These are phyloP conservation scores for Lactifluus volemus DNA, from an alignment of 768 basidiomycete species.

Conservation along the genomic window DNA sequence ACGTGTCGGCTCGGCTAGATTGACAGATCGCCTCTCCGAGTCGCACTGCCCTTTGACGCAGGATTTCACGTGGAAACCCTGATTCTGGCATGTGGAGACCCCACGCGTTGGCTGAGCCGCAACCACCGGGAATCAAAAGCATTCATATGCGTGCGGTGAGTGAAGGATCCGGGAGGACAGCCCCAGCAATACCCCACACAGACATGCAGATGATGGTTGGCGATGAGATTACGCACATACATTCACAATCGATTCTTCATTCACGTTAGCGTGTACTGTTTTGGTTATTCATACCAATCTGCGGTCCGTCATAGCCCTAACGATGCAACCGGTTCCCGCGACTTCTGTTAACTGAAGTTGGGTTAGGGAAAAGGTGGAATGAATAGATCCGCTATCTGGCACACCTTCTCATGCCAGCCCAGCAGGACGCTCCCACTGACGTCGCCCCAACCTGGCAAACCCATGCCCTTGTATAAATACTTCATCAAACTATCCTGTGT, in stretches of 20 bases:
- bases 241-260: slow-evolving; percentile 5
- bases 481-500: slow-evolving; percentile 92
- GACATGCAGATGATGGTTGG: neutral
- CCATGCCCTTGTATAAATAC: slow-evolving; percentile 97
- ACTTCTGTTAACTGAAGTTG: slow-evolving; percentile 73
- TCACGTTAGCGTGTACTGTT: slow-evolving; percentile 9
- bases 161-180: neutral
- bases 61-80: neutral
- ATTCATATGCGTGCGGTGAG: neutral
- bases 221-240: slow-evolving; percentile 1
- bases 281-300: slow-evolving; percentile 37
- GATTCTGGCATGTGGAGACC: neutral
- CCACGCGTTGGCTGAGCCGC: neutral
- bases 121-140: neutral
- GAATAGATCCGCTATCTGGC: slow-evolving; percentile 19
- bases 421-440: slow-evolving; percentile 60
- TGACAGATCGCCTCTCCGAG: neutral
- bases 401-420: slow-evolving; percentile 95
- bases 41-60: slow-evolving; percentile 10
- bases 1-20: neutral
- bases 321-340: slow-evolving; percentile 92
- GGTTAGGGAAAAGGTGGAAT: neutral
- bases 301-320: slow-evolving; percentile 72
- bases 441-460: slow-evolving; percentile 48
- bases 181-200: neutral